These are phyloP conservation scores for Canavalia gladiata DNA, from an alignment of 306 rosid species.

Conservation along the genomic window DNA sequence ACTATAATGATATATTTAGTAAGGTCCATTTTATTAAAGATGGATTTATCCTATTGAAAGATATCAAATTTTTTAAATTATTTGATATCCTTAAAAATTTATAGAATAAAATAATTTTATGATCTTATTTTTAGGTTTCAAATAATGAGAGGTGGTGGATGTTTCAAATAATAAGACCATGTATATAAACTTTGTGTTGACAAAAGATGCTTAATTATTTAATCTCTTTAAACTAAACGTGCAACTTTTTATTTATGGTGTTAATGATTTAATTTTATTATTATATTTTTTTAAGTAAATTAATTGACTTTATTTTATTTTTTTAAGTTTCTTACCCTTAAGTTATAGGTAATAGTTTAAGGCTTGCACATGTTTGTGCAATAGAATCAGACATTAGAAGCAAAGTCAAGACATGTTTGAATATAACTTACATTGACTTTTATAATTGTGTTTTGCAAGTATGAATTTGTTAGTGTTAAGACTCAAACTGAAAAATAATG, in stretches of 20 bases:
- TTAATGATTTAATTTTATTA: background rate
- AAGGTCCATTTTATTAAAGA: too few relatives aligned
- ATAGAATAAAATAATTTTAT: too few relatives aligned
- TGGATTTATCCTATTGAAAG: too few relatives aligned
- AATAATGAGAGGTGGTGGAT: background rate
- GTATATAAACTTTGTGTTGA: background rate
- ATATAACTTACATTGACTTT: constrained; percentile 3
- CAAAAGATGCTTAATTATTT: background rate
- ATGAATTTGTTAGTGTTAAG: constrained; percentile 84
- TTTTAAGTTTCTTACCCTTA: background rate
- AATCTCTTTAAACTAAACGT: background rate
- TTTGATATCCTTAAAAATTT: too few relatives aligned
- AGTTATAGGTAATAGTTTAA: background rate
- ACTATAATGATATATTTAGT: too few relatives aligned
- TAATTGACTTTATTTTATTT: background rate
- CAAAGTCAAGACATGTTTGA: background rate
- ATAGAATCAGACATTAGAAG: background rate
- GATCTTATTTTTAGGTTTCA: too few relatives aligned
- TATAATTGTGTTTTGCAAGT: constrained; percentile 59
- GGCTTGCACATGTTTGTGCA: constrained; percentile 23
- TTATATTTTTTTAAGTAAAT: background rate
- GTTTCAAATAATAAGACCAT: background rate
- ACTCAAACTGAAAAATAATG: constrained; percentile 71
- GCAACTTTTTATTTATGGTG: background rate
- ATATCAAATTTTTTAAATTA: too few relatives aligned